Conservation (phyloP, 1,139 yeast genomes). For the Oligophagozyma castellii region DNA sequence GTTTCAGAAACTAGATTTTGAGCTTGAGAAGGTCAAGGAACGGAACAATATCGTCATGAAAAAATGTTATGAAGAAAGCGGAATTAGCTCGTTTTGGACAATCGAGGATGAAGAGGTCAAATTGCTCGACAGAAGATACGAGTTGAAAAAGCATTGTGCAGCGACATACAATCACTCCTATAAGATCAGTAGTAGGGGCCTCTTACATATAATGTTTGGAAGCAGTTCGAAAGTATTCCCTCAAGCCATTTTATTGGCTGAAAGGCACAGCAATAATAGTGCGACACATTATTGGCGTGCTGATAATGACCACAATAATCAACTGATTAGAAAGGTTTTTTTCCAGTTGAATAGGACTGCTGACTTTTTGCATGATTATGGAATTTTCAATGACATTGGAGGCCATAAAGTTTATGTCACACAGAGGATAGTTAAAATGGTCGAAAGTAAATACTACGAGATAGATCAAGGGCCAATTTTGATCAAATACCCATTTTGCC, state of each 20-base stretch:
- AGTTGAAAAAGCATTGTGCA: constrained; percentile 19
- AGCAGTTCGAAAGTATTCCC: constrained; percentile 42
- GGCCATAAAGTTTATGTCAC: constrained; percentile 4
- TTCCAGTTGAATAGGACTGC: constrained; percentile 18
- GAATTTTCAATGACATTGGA: constrained; percentile 2
- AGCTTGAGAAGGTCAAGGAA: constrained; percentile 10
- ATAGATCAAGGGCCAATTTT: constrained; percentile 20
- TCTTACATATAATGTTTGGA: constrained; percentile 73
- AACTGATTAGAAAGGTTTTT: constrained; percentile 16
- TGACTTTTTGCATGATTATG: constrained; percentile 11
- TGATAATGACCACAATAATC: constrained; percentile 5
- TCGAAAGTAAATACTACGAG: constrained; percentile 24
- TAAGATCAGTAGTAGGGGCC: constrained; percentile 60
- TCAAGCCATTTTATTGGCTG: constrained; percentile 12
- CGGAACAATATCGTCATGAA: constrained; percentile 1
- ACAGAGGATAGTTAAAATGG: constrained; percentile 32
- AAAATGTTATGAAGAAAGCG: constrained; percentile 2
- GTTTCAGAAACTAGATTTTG: constrained; percentile 14
- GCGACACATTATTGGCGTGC: constrained; percentile 10
- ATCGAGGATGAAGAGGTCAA: constrained; percentile 9
- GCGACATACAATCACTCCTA: constrained; percentile 26
- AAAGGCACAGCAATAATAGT: constrained; percentile 10
- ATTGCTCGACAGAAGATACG: constrained; percentile 10
- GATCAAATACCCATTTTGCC: constrained; percentile 41
- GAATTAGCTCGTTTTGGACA: constrained; percentile 8